Percentiles rank a stretch among this genome's conserved stretches.
Conservation (phyloP, 1,139 yeast species). For the Meyerozyma sp. region DNA sequence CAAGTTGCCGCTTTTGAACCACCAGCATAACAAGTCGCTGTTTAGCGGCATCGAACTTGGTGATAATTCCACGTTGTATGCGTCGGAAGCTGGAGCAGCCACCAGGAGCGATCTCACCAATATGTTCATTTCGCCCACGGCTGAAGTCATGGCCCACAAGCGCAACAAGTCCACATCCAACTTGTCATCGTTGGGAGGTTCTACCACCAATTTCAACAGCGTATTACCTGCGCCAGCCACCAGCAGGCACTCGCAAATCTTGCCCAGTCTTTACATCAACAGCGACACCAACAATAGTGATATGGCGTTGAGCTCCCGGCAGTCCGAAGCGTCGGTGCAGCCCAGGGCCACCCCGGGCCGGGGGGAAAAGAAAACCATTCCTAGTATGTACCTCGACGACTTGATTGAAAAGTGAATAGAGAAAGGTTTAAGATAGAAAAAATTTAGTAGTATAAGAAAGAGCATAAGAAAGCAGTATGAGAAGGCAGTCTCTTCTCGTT, state of each 20-base stretch:
- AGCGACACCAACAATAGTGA: constrained; percentile 33
- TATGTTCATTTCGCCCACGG: constrained; percentile 76
- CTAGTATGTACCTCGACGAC: constrained; percentile 55
- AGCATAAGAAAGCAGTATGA: background rate
- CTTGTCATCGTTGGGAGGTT: constrained; percentile 17
- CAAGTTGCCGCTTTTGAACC: constrained; percentile 33
- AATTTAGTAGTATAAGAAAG: too few relatives aligned
- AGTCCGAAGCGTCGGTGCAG: constrained; percentile 4
- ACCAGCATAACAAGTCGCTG: constrained; percentile 16
- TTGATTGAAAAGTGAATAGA: constrained; percentile 34
- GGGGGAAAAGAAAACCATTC: constrained; percentile 35
- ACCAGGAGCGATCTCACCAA: constrained; percentile 40
- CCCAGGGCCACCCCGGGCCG: constrained; percentile 3
- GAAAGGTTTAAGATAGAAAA: too few relatives aligned
- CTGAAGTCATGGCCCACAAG: constrained; percentile 57
- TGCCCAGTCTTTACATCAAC: constrained; percentile 33
- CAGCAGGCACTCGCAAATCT: constrained; percentile 27
- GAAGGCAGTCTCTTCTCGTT: background rate
- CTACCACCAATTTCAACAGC: constrained; percentile 20
- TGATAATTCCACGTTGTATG: constrained; percentile 35
- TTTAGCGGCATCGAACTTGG: constrained; percentile 20
- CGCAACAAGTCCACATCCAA: constrained; percentile 23
- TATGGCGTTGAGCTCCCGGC: constrained; percentile 14
- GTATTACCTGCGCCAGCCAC: constrained; percentile 17
- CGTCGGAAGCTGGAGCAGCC: constrained; percentile 28